phyloP scores from a whole-genome alignment of 805 yeast genomes.

The Kluyveromyces aestuarii region DNA sequence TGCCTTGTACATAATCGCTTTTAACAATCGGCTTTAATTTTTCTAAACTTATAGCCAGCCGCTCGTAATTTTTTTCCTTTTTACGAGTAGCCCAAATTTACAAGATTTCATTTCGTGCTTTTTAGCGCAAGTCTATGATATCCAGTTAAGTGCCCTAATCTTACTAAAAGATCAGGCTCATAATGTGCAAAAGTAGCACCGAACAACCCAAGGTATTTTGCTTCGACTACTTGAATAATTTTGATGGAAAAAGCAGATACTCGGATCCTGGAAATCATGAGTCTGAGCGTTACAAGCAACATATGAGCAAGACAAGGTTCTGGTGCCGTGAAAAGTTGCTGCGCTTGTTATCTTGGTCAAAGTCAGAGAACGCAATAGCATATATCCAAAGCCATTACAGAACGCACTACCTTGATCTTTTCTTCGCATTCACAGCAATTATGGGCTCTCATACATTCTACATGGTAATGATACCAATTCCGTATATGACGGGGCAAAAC shows the following conservation, averaged over 20 bases:
- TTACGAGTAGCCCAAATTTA: neutral
- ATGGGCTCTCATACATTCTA: constrained; percentile 92
- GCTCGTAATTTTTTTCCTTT: too few species aligned
- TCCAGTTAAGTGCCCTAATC: too few species aligned
- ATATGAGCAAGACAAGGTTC: constrained; percentile 49
- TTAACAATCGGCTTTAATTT: too few species aligned
- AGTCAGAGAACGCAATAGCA: neutral
- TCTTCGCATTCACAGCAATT: constrained; percentile 81
- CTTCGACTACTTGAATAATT: constrained; percentile 11
- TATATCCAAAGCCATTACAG: constrained; percentile 41
- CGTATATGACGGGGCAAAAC: constrained; percentile 70
- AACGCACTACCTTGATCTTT: constrained; percentile 48
- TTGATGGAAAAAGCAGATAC: constrained; percentile 12
- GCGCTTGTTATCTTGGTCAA: constrained; percentile 36
- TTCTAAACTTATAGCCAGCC: too few species aligned
- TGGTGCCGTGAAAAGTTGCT: constrained; percentile 43
- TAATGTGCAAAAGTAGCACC: neutral
- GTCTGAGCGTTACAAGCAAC: constrained; percentile 51
- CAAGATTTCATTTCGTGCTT: too few species aligned
- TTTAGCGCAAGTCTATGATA: too few species aligned
- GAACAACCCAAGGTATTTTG: neutral
- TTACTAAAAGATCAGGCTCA: neutral
- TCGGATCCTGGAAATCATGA: constrained; percentile 72
- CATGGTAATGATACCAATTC: constrained; percentile 77
- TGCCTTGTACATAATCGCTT: neutral